Evolutionary conservation across 306 rosid species (phyloP).

Genomic region (Acacia crassicarpa): DNA sequence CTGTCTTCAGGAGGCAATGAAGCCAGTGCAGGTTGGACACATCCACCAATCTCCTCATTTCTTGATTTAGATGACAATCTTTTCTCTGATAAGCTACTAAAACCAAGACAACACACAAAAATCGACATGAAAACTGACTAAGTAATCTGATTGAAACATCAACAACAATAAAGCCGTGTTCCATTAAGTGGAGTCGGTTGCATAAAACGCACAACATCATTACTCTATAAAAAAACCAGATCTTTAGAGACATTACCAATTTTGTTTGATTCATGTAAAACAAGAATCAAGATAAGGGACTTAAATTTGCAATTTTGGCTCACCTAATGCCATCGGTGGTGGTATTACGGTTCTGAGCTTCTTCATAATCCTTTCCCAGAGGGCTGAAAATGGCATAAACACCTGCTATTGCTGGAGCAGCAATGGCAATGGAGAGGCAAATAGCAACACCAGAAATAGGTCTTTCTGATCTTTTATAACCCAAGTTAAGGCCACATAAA

Average conservation of each 20-base stretch:
- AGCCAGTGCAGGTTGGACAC: constrained; percentile 33
- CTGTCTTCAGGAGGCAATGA: constrained; percentile 47
- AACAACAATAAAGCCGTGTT: no score
- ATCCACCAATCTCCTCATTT: constrained; percentile 31
- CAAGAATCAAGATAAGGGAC: not conserved
- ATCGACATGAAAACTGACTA: not conserved
- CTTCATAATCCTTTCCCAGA: constrained; percentile 57
- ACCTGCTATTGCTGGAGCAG: constrained; percentile 50
- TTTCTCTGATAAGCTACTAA: constrained; percentile 24
- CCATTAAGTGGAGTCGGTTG: no score
- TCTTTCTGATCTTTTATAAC: constrained; percentile 44
- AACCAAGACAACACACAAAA: not conserved
- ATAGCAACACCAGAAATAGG: constrained; percentile 48
- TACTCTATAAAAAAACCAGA: no score
- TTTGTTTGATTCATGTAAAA: not conserved
- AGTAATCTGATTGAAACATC: not conserved
- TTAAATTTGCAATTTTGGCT: not conserved
- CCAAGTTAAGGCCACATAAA: constrained; percentile 60
- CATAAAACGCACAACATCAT: no score
- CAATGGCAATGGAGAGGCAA: constrained; percentile 54
- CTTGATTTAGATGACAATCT: constrained; percentile 37
- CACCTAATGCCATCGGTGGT: not conserved
- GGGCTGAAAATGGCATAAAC: constrained; percentile 50
- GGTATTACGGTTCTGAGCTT: constrained; percentile 33
- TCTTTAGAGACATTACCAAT: not conserved